Base-by-base conservation (phyloP, 176 grass and related monocot species). In the Otatea glauca region DNA sequence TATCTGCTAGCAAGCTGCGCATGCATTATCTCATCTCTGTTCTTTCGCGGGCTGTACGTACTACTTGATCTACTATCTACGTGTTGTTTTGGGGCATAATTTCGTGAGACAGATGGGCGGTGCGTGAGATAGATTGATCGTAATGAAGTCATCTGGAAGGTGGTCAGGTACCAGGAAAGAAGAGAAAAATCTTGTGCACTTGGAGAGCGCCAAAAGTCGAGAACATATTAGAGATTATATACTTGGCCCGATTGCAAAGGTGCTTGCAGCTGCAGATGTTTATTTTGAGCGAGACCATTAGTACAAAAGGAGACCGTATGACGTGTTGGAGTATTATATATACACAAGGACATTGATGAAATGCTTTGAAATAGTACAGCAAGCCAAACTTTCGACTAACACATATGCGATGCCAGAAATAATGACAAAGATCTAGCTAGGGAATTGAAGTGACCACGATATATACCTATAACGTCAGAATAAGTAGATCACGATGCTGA, bases 361-460 rank as follows among this genome's bases (percentile, higher is more conserved):
- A 81, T 66, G 47, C 70, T 81, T 75, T 58, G 70, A 64, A 81
- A 81, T 81, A 68, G 4, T 5, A 85, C 55, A 65, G 77, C 17
- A 50, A 65, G 47, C 24, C 68, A 86, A 54, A 81, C 35, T 65
- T 86, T 59, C 73, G 77, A 81, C 77, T 54, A 47, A n/a, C n/a
- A 87, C 66, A 61, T 48, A 74, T 71, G 37, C 32, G 74, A 65
- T 58, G 67, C 74, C 75, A 66, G 18, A 72, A 73, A 76, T 78
- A 66, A 56, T 65, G 59, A 79, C 24, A 84, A 77, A 78, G 9
- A 65, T 10, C 9, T 38, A 27, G 14, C 16, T 14, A 20, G 48
- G 81, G 87, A n/a, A n/a, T n/a, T n/a, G n/a, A n/a, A n/a, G n/a
- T n/a, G n/a, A n/a, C n/a, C n/a, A n/a, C n/a, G n/a, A n/a, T n/a